Evolutionary conservation across 164 flowering plant species (phyloP), one percentile per base, ranked within the genome.

Genomic region (Berberis thunbergii): DNA sequence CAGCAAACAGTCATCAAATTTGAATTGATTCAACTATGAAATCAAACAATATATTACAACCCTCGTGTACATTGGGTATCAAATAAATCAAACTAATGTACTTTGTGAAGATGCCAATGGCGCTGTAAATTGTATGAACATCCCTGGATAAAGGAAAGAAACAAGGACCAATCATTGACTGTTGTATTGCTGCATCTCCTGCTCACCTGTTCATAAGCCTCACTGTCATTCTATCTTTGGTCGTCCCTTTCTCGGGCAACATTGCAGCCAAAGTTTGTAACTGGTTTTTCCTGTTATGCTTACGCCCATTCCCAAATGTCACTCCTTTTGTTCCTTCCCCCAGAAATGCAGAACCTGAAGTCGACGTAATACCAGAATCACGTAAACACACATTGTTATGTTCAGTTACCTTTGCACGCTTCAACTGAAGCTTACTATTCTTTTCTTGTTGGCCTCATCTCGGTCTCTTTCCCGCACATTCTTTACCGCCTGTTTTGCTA

Each of bases 331-430:
- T 40, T 41, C 41, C 82, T 52, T 83, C 89, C 41, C 83, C 89
- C 62, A 79, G 2, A 57, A 46, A 54, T 63, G 67, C 74, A n/a
- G 91, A 86, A 50, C 73, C 71, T n/a, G 91, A 91, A 54, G 95
- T 88, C 46, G 96, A 87, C 57, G 96, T 86, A 72, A 91, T 38
- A 41, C 91, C 95, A 74, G 97, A 89, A 54, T 87, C 80, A 26
- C 86, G 71, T 41, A 94, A 65, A 67, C 91, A 91, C 4, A 79
- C 80, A 64, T 83, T 88, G 78, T 91, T 94, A 77, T 94, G 97
- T 66, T 84, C 85, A 11, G 89, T 83, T 26, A 87, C 79, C 75
- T 83, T 79, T 10, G 91, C 89, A 67, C 85, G 86, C 69, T 88
- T 87, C 70, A 79, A 57, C 5, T 70, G 49, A 64, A 74, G 68